Evolutionary conservation across 2,329 filamentous ascomycete species (phyloP), one percentile per base, ranked within the genome.

Genomic region (Meredithiella fracta): DNA sequence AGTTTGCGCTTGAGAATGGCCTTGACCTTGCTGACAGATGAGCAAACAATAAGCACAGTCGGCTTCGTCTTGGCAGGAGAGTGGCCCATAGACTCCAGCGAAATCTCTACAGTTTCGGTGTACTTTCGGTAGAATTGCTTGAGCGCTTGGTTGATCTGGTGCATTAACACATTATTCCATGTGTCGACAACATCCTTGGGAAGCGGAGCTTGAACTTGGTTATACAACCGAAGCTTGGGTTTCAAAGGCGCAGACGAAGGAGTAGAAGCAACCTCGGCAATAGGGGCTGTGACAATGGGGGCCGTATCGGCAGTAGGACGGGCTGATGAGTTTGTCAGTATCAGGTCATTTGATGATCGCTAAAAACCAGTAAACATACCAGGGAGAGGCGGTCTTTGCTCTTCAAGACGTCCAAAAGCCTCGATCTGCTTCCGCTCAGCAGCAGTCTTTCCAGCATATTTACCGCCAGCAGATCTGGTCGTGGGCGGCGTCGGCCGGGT

Each of bases 1-100:
- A 90, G 74, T 60, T 82, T 79, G 63, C 82, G 83, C 64, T 80
- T 82, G 4, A 91, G 68, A 47, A 86, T 82, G 20, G 78, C 76
- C 53, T 83, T 81, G 29, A 90, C 82, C 64, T 86, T 86, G 52
- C 72, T 72, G 7, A 86, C 83, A 3, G 84, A 89, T 1, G 79
- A 83, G 67, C 86, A 91, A 3, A 87, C 82, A 7, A 91, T 80
- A 20, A 90, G 72, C 0, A 89, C 83, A 0, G 86, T 90, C 0
- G 86, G 85, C 55, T 75, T 77, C 0, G 82, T 80, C 55, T 76
- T 79, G 37, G 80, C 73, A 4, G 79, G 74, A 2, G 79, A 80
- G 54, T 85, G 80, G 17, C 86, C 86, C 42, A 89, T 80, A 0
- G 81, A 83, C 59, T 87, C 80, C 1, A 91, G 76, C 8, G 83